Evolutionary conservation across 2,329 filamentous ascomycete genomes (phyloP).

Genomic region (Fusarium tjaetaba): DNA sequence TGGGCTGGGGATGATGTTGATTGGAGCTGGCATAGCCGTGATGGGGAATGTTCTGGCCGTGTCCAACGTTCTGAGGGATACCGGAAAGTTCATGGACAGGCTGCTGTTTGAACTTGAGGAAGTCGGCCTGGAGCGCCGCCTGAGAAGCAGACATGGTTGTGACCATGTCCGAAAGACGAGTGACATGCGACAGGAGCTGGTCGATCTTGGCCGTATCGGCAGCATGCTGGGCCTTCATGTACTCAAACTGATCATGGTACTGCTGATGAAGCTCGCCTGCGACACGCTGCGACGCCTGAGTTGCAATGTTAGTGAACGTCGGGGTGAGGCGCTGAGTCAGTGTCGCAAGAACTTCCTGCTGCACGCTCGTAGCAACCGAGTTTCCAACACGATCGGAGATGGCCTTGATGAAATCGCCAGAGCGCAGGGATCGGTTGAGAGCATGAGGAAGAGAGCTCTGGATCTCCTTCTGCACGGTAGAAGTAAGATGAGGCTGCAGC

Average conservation of each 20-base stretch:
- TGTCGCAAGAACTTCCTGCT: constrained; percentile 71
- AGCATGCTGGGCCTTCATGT: constrained; percentile 60
- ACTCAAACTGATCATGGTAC: constrained; percentile 61
- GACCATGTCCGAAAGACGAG: constrained; percentile 73
- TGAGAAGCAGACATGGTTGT: constrained; percentile 76
- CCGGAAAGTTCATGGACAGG: constrained; percentile 56
- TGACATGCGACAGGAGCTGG: constrained; percentile 74
- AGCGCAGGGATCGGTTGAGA: constrained; percentile 65
- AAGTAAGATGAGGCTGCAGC: constrained; percentile 73
- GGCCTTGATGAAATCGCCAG: constrained; percentile 75
- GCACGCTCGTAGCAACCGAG: constrained; percentile 73
- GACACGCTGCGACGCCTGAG: constrained; percentile 73
- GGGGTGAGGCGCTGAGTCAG: constrained; percentile 73
- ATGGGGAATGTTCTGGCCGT: constrained; percentile 38
- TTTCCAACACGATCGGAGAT: constrained; percentile 76
- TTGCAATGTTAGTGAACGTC: constrained; percentile 70
- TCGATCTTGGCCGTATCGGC: constrained; percentile 73
- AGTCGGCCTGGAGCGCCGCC: constrained; percentile 72
- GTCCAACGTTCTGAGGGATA: constrained; percentile 38
- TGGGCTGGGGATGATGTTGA: constrained; percentile 37
- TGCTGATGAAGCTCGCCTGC: constrained; percentile 74
- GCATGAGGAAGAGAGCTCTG: constrained; percentile 76
- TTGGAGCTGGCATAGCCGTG: constrained; percentile 44
- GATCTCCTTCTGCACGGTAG: constrained; percentile 76
- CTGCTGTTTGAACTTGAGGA: constrained; percentile 67